phyloP scores from a whole-genome alignment of 83 land plant species.

The Picea engelmannii region DNA sequence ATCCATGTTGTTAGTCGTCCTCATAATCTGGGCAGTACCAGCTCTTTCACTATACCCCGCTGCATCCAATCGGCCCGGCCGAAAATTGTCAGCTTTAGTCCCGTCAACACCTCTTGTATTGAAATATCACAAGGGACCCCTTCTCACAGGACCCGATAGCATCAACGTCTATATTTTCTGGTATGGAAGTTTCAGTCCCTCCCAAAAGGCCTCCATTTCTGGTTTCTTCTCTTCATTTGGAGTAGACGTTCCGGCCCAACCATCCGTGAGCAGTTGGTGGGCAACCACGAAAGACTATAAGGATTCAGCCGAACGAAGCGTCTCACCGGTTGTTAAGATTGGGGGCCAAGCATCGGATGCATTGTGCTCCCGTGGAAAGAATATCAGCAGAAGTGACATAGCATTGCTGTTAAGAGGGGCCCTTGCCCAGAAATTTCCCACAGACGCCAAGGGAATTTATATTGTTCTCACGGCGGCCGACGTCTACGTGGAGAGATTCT shows the following conservation, averaged over 20 bases:
- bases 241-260: neutral
- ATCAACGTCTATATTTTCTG: slow-evolving; percentile 36
- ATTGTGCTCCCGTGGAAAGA: slow-evolving; percentile 24
- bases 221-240: slow-evolving; percentile 38
- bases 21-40: too few relatives aligned
- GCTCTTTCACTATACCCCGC: too few relatives aligned
- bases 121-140: slow-evolving; percentile 34
- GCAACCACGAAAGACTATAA: slow-evolving; percentile 13
- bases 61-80: slow-evolving; percentile 17
- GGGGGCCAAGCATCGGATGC: slow-evolving; percentile 23
- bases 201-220: slow-evolving; percentile 24
- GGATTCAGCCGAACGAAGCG: slow-evolving; percentile 7
- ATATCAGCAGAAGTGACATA: slow-evolving; percentile 18
- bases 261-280: slow-evolving; percentile 26
- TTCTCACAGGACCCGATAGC: slow-evolving; percentile 12
- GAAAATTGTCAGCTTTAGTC: slow-evolving; percentile 13
- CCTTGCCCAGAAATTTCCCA: neutral
- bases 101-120: slow-evolving; percentile 10
- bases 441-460: slow-evolving; percentile 17
- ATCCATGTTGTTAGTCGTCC: too few relatives aligned
- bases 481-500: slow-evolving; percentile 29
- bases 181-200: slow-evolving; percentile 36
- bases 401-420: neutral
- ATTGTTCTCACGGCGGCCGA: too few relatives aligned
- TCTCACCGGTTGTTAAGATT: too few relatives aligned